phyloP scores from a whole-genome alignment of 2,329 filamentous ascomycete genomes.

The Aspergillus uvarum region DNA sequence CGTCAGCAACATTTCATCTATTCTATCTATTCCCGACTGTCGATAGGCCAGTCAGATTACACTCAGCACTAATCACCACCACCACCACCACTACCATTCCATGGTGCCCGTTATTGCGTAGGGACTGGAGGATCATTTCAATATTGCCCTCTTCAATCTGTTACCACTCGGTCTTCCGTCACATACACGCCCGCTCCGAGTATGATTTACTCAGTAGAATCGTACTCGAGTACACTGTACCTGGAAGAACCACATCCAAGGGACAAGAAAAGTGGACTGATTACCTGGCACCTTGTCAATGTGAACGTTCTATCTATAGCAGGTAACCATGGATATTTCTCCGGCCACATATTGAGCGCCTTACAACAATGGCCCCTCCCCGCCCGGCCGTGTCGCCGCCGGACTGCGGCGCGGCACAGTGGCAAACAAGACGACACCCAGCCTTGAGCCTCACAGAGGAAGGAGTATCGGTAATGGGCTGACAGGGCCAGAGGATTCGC shows the following conservation, averaged over 20 bases:
- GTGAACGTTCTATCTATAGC: conserved; percentile 1
- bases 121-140: background rate
- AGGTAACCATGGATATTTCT: background rate
- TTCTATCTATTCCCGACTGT: background rate
- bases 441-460: conserved; percentile 3
- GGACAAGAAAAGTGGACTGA: background rate
- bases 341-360: background rate
- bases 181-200: background rate
- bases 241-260: background rate
- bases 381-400: background rate
- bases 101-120: background rate
- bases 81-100: background rate
- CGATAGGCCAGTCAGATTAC: background rate
- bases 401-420: background rate
- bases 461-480: background rate
- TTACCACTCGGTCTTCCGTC: too few species aligned
- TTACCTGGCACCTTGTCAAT: background rate
- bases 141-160: background rate
- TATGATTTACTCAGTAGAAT: background rate
- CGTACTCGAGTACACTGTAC: background rate
- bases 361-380: too few species aligned
- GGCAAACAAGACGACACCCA: conserved; percentile 4
- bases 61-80: background rate
- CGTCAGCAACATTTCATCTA: background rate
- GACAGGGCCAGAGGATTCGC: background rate